Evolutionary conservation across 306 rosid species (phyloP).

Genomic region (Cicer judaicum): DNA sequence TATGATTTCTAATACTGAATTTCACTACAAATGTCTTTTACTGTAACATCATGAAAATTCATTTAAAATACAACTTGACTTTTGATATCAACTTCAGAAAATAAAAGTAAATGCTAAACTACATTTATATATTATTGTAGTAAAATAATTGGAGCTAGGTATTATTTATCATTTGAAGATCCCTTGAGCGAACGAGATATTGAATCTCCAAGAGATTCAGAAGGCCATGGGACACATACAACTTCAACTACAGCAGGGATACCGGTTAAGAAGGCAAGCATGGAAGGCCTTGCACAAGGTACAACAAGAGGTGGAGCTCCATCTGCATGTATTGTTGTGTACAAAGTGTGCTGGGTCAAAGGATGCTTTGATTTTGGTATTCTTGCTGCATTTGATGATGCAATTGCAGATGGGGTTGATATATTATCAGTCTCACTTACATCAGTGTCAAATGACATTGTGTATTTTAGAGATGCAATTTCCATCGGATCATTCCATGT

Average conservation of each 20-base stretch:
- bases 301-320: slow-evolving; percentile 62
- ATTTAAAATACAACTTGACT: too few species aligned
- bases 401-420: slow-evolving; percentile 68
- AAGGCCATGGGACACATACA: slow-evolving; percentile 62
- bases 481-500: slow-evolving; percentile 66
- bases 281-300: slow-evolving; percentile 51
- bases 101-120: neutral
- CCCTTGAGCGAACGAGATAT: neutral
- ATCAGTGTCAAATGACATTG: neutral
- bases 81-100: too few species aligned
- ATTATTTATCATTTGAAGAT: neutral
- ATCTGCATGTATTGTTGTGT: slow-evolving; percentile 61
- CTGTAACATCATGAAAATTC: too few species aligned
- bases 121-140: neutral
- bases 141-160: neutral
- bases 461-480: slow-evolving; percentile 33
- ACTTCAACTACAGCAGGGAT: slow-evolving; percentile 63
- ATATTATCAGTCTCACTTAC: slow-evolving; percentile 55
- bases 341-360: slow-evolving; percentile 55
- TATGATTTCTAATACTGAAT: too few species aligned
- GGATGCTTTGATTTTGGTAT: slow-evolving; percentile 46
- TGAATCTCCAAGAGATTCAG: slow-evolving; percentile 44
- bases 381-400: slow-evolving; percentile 65
- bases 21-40: neutral
- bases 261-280: slow-evolving; percentile 46